Conservation (phyloP, 2,329 filamentous ascomycete species). For the Neoascochyta sp. region DNA sequence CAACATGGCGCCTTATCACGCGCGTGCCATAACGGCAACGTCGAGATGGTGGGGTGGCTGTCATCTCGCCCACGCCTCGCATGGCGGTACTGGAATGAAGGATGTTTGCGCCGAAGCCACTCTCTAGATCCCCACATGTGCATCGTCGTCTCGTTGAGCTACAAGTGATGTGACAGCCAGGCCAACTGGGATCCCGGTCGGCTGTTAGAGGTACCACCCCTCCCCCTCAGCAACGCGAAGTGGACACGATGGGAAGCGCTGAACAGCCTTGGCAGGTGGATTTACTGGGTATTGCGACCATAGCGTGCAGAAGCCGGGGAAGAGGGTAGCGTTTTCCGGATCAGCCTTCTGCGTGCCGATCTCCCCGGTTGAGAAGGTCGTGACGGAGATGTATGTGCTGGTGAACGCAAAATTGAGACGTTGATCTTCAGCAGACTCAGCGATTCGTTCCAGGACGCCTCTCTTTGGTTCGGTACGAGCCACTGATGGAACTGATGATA, state of each 20-base stretch:
- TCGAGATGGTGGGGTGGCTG: not conserved
- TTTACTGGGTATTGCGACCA: conserved; percentile 1
- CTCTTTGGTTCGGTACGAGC: conserved; percentile 1
- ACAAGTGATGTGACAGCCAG: too few relatives aligned
- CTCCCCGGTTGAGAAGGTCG: too few relatives aligned
- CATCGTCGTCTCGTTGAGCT: too few relatives aligned
- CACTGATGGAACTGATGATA: conserved; percentile 2
- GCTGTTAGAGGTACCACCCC: conserved; percentile 5
- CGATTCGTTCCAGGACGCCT: conserved; percentile 3
- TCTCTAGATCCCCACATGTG: too few relatives aligned
- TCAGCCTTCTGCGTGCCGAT: conserved; percentile 1
- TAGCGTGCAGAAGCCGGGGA: conserved; percentile 1
- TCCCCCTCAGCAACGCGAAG: conserved; percentile 2
- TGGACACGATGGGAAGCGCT: conserved; percentile 2
- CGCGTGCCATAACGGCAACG: conserved; percentile 1
- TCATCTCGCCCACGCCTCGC: conserved; percentile 3
- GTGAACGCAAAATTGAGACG: not conserved
- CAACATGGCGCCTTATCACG: conserved; percentile 1
- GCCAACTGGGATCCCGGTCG: too few relatives aligned
- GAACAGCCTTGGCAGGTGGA: conserved; percentile 3
- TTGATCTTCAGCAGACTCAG: not conserved
- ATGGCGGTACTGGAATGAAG: conserved; percentile 7
- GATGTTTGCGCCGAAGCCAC: too few relatives aligned
- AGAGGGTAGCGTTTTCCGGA: not conserved
- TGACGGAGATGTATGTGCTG: too few relatives aligned